Conservation (phyloP, 108 stramenopile genomes). For the Cylindrotheca closterium region DNA sequence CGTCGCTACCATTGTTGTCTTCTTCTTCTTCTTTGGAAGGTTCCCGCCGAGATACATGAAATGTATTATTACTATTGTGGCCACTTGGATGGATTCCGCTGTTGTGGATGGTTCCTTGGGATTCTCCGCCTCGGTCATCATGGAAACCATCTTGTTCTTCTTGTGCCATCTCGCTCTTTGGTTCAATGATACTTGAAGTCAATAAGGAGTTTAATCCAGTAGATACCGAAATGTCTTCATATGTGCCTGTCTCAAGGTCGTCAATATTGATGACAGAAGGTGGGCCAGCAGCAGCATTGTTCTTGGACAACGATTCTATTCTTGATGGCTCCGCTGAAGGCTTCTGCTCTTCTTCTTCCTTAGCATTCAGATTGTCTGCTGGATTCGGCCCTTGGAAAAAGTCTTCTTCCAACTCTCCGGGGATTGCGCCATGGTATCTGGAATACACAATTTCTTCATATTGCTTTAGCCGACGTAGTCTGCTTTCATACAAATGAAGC, state of each 20-base stretch:
- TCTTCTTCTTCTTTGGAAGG: not conserved
- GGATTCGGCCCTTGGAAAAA: not conserved
- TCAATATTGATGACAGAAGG: conserved; percentile 2
- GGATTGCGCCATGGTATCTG: not conserved
- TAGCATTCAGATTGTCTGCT: not conserved
- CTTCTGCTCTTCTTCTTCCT: not conserved
- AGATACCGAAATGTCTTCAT: not conserved
- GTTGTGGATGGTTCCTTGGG: too few relatives aligned
- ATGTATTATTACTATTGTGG: not conserved
- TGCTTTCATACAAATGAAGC: conserved; percentile 12
- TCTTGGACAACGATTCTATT: not conserved
- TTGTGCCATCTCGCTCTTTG: not conserved
- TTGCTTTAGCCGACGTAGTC: not conserved
- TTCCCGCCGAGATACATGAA: not conserved
- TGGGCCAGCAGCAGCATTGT: not conserved
- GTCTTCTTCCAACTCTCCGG: not conserved
- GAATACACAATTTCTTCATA: conserved; percentile 5
- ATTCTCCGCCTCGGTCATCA: not conserved
- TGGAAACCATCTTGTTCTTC: not conserved
- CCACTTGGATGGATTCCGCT: not conserved
- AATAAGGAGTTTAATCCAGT: conserved; percentile 1
- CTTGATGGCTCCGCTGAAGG: not conserved
- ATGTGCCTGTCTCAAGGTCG: not conserved
- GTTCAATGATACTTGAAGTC: not conserved
- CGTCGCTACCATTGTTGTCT: not conserved